Evolutionary conservation across 306 rosid species (phyloP), one percentile per base, ranked within the genome.

Genomic region (Glycine soja): DNA sequence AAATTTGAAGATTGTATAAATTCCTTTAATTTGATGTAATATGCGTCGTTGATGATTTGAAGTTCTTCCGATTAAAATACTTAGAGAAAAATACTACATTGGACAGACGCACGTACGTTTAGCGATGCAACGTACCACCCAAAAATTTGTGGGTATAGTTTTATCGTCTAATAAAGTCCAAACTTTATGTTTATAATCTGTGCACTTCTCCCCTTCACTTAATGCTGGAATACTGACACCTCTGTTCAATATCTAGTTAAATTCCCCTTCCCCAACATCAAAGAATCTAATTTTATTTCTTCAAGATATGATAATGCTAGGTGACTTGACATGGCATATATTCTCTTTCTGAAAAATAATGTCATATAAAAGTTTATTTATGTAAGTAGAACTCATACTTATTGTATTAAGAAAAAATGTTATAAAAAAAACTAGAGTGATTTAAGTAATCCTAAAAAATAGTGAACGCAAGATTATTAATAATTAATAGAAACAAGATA

Each of bases 301-400:
- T 43, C 52, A 67, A 67, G 72, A 67, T 67, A 67, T 43, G 72
- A 16, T 43, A 18, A 42, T 67, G 13, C 43, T 67, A 15, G 13
- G 38, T 67, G 73, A 67, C 52, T 43, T 43, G 73, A 67, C 73
- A 67, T 43, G 73, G 73, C 73, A 67, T 67, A 43, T 43, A 67
- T 67, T 67, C 73, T 67, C n/a, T 42, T 65, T 43, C 36, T 67
- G 1, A 16, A 16, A 67, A 43, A 8, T 42, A 67, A 43, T 67
- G 52, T 42, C 7, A 15, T 5, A 32, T 30, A 19, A 19, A 19
- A 59, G 19, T 19, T 19, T 51, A 54, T 54, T 40, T 40, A 40
- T 40, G 43, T 40, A 5, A 40, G 43, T 40, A 40, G 43, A 40
- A 40, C 43, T 40, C 43, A 5, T 40, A 40, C 1, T 40, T 40